Base-by-base conservation (phyloP, 2,329 filamentous ascomycete species). In the Aureobasidium subglaciale region DNA sequence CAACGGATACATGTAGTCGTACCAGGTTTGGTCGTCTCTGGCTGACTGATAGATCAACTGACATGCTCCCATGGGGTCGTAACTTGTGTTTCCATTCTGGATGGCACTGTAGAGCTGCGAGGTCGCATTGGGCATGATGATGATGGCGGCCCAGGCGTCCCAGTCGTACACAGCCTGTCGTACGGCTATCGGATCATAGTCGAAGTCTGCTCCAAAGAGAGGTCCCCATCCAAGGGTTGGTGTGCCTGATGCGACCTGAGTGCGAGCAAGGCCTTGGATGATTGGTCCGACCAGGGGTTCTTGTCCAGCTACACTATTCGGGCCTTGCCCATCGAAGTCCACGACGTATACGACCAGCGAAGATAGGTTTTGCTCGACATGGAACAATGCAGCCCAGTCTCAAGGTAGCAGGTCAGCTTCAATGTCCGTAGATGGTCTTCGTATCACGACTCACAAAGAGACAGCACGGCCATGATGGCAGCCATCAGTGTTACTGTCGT, bases 241-340 rank as follows among this genome's bases (percentile, higher is more conserved):
- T 22, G 63, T 62, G 1, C 65, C 57, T 6, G 71, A 72, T 7
- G 68, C 64, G 25, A 76, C 59, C 49, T 77, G 68, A n/a, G 74
- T 60, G 35, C 76, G 64, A 0, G 74, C 76, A 0, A 77, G 65
- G 27, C 75, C 63, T 1, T 73, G 74, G 10, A 84, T 73, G 0
- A 73, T 67, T 0, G 80, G 80, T 1, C 83, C 83, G n/a, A 86
- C 74, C 2, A 85, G 62, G 0, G 82, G 75, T 16, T 71, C 64
- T 15, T 72, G 71, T 4, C 70, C 68, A 25, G 42, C 42, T 32
- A 71, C 72, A 59, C 72, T 63, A 59, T 79, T 83, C 1, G 81
- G 81, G 1, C 77, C 70, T 42, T 75, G 73, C 4, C 78, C 78
- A 63, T 87, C 83, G 60, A 86, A 84, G 64, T 85, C 81, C 25